Conservation (phyloP, 2,329 filamentous ascomycete species). For the Teratosphaeria nubilosa region DNA sequence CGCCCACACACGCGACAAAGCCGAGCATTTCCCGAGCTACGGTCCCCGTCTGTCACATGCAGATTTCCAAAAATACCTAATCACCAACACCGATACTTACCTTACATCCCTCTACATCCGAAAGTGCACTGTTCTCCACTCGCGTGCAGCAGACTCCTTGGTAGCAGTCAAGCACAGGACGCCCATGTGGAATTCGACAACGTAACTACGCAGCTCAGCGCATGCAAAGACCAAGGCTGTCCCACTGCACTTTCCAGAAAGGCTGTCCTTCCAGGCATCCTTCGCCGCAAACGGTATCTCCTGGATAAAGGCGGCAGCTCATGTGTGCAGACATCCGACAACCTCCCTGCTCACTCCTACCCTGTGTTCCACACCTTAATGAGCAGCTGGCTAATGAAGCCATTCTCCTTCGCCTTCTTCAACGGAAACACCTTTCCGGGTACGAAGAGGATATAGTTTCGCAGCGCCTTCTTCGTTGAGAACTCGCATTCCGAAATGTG, state of each 20-base stretch:
- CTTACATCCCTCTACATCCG: too few relatives aligned
- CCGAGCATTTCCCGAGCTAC: not conserved
- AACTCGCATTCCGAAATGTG: constrained; percentile 1
- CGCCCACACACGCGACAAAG: not conserved
- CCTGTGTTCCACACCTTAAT: constrained; percentile 1
- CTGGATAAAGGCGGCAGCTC: too few relatives aligned
- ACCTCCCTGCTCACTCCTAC: not conserved
- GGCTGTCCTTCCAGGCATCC: too few relatives aligned
- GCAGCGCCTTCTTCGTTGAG: constrained; percentile 3
- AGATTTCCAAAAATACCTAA: not conserved
- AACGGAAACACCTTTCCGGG: constrained; percentile 9
- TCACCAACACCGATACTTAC: too few relatives aligned
- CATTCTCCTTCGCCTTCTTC: constrained; percentile 10
- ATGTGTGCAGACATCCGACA: not conserved
- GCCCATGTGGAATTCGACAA: too few relatives aligned
- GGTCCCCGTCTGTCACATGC: not conserved
- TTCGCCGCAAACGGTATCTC: too few relatives aligned
- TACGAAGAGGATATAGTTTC: constrained; percentile 7
- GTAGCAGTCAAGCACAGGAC: too few relatives aligned
- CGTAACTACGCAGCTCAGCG: too few relatives aligned
- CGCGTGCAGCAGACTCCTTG: too few relatives aligned
- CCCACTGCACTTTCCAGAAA: too few relatives aligned
- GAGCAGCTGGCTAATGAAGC: constrained; percentile 9
- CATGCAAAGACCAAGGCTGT: too few relatives aligned
- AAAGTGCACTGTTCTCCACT: too few relatives aligned